These are phyloP conservation scores for Aspergillus sclerotialis DNA, from an alignment of 2,329 filamentous ascomycete species.

Conservation along the genomic window DNA sequence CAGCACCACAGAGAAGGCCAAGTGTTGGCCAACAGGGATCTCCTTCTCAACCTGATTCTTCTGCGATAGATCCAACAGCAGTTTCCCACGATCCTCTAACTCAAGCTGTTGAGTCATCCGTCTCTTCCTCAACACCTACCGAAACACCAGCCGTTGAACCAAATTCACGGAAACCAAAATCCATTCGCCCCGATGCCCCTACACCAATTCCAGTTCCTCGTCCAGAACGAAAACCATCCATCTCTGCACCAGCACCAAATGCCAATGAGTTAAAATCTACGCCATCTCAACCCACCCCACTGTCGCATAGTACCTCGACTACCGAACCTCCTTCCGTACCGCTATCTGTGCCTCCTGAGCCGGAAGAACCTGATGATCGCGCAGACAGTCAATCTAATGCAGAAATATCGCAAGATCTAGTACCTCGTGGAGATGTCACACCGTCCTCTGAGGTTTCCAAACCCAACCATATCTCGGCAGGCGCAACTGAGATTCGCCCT, in stretches of 20 bases:
- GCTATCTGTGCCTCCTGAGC: constrained; percentile 8
- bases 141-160: constrained; percentile 7
- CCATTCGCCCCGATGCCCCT: constrained; percentile 5
- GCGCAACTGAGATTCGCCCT: constrained; percentile 16
- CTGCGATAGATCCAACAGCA: constrained; percentile 12
- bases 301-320: constrained; percentile 8
- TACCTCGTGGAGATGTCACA: constrained; percentile 3
- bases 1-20: constrained; percentile 30
- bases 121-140: constrained; percentile 1
- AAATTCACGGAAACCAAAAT: constrained; percentile 1
- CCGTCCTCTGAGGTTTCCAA: constrained; percentile 4
- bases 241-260: constrained; percentile 10
- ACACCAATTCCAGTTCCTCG: constrained; percentile 21
- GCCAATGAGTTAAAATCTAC: constrained; percentile 6
- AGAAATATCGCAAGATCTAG: constrained; percentile 5
- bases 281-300: constrained; percentile 11
- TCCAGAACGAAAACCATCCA: constrained; percentile 20
- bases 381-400: constrained; percentile 2
- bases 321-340: constrained; percentile 9
- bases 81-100: constrained; percentile 9
- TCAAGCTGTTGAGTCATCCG: constrained; percentile 2
- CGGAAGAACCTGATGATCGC: constrained; percentile 8
- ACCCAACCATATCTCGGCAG: constrained; percentile 3
- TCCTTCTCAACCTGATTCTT: constrained; percentile 18
- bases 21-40: constrained; percentile 32